Conservation (phyloP, 192 early-diverging fungal species). For the Dissophora globulifera region DNA sequence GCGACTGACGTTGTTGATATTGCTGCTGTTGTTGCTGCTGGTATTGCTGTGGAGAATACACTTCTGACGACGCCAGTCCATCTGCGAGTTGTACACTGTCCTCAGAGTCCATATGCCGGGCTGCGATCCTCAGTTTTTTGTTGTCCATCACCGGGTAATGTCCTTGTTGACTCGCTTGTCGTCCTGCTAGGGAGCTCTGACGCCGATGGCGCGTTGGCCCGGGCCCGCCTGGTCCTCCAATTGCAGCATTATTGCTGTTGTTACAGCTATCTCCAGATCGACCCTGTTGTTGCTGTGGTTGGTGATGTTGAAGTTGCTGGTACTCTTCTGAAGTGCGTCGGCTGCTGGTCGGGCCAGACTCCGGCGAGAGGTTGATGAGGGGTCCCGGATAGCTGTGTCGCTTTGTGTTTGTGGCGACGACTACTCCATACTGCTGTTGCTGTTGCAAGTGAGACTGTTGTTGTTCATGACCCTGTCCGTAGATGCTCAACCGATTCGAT, state of each 20-base stretch:
- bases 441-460: slow-evolving; percentile 5
- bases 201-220: slow-evolving; percentile 29
- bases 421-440: neutral
- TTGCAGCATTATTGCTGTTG: too few species aligned
- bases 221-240: too few species aligned
- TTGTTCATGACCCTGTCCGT: neutral
- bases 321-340: slow-evolving; percentile 17
- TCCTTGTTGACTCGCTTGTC: slow-evolving; percentile 32
- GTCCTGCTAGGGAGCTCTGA: slow-evolving; percentile 28
- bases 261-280: slow-evolving; percentile 11
- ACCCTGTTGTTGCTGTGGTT: slow-evolving; percentile 1
- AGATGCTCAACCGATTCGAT: slow-evolving; percentile 9
- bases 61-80: neutral
- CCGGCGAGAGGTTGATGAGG: slow-evolving; percentile 9
- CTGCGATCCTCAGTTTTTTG: slow-evolving; percentile 17
- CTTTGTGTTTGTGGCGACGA: neutral
- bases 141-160: slow-evolving; percentile 13
- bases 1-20: neutral
- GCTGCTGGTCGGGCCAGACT: slow-evolving; percentile 1
- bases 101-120: slow-evolving; percentile 8
- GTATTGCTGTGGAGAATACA: neutral
- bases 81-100: slow-evolving; percentile 10
- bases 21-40: slow-evolving; percentile 3
- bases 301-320: neutral
- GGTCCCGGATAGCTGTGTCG: neutral